A percentile compares a stretch with the other conserved stretches of the same genome.
Evolutionary conservation across 169 alveolate species (phyloP).

Genomic region (Blepharisma undulans): DNA sequence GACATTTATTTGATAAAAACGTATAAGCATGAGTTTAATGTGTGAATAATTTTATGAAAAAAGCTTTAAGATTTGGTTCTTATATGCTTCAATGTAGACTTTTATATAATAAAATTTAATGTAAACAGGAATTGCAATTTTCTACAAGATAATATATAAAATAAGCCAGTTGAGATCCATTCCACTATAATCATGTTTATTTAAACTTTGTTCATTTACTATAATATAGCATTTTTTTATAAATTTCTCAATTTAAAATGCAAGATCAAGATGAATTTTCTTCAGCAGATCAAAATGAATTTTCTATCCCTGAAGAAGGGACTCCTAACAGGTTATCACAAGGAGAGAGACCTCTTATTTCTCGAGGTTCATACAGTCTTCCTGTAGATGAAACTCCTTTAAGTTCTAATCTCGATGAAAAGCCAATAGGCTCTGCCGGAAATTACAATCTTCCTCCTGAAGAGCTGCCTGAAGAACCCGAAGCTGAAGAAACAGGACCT

Average conservation of each 20-base stretch:
- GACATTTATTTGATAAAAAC: background rate
- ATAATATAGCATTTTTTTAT: background rate
- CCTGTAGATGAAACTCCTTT: background rate
- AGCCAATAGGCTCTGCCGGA: background rate
- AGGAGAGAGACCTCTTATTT: background rate
- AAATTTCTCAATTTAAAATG: background rate
- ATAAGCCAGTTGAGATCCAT: too few relatives aligned
- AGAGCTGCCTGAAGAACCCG: background rate
- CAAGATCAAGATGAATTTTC: background rate
- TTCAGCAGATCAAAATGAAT: background rate
- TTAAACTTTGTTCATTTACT: too few relatives aligned
- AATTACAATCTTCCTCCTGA: background rate
- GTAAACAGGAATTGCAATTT: too few relatives aligned
- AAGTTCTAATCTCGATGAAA: background rate
- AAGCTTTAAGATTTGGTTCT: too few relatives aligned
- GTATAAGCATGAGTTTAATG: background rate
- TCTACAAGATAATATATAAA: too few relatives aligned
- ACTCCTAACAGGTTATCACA: background rate
- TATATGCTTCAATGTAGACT: background rate
- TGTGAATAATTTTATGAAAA: too few relatives aligned
- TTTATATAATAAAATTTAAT: too few relatives aligned
- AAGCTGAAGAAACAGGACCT: constrained; percentile 45
- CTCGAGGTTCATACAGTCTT: background rate
- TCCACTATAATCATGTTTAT: too few relatives aligned
- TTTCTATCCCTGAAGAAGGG: background rate